Evolutionary conservation across 345 rosid genomes (phyloP), one percentile per base, ranked within the genome.

Genomic region (Carallia pectinifolia): DNA sequence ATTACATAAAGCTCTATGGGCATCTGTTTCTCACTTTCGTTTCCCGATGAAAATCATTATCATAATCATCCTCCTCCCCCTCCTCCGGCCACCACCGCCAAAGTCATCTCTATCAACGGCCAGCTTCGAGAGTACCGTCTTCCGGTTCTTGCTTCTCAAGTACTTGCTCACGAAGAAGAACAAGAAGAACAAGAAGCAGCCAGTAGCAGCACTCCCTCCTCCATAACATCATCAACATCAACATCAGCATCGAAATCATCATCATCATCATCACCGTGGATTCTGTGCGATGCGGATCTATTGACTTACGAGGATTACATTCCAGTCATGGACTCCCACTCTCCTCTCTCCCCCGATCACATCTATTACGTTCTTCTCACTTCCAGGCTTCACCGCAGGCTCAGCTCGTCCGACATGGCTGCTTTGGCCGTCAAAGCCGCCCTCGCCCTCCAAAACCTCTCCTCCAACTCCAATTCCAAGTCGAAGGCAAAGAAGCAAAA

Each of bases 401-500:
- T 94, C 17, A 69, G 85, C n/a, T 90, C 98, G 18, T 75, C 88
- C 6, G 97, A 87, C 54, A 94, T 94, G 98, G 98, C 96, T 1
- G 96, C 93, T 52, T 81, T 91, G 70, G 98, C 98, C 17, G 97
- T 94, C 19, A 91, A 87, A 73, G 98, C 97, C 48, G 86, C 89
- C 85, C 71, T 85, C 30, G 96, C 98, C 48, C 73, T 94, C 50
- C 89, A 84, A 29, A 87, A 76, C 13, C 78, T 77, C 33, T 71
- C 59, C 34, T 33, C 34, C 34, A 33, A 33, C 4, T 33, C 2
- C 0, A 76, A 73, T 15, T 44, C 50, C 50, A 13, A 15, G 13
- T 33, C 34, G 34, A 33, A 33, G 34, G 4, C 34, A 33, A 4
- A 33, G 34, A 33, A 33, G 4, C 34, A 33, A 33, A 33, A 33